Evolutionary conservation across 441 rosid species (phyloP), one percentile per base, ranked within the genome.

Genomic region (Isatis lusitanica): DNA sequence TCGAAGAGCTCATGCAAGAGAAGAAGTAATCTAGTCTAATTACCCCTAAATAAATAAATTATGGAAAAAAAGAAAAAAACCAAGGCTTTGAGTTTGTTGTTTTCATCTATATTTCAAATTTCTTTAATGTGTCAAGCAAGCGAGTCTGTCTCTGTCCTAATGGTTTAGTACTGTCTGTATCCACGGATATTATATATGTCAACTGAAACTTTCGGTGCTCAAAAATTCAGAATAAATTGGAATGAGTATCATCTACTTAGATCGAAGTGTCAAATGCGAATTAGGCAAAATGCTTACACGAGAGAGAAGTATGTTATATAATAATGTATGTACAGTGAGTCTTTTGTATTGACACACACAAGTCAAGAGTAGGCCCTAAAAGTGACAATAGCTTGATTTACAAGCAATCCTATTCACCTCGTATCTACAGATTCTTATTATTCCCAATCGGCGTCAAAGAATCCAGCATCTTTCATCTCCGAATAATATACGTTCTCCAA

Each of bases 401-500:
- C 15, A 43, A n/a, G 26, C 53, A 71, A 30, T 50, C 52, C 44
- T 72, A 63, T 62, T 39, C 18, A 53, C 76, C 0, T 43, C 16
- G 36, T 63, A 72, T 53, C 8, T 72, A 72, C 70, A 63, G 46
- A 11, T 10, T 48, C 2, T 70, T 10, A 26, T 10, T 42, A 91
- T 33, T 88, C 97, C 98, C 98, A 93, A 47, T 88, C 98, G 0
- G 82, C 88, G 48, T 93, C 97, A 40, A 88, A 91, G 86, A 90
- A 91, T 28, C 96, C 97, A 0, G 93, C 98, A 73, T 91, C 96
- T 77, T 93, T 91, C 98, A 91, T 91, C 79, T 93, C 97, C 0
- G 97, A 93, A 82, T 93, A 91, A 86, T 88, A 88, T 4, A 87
- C 90, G 51, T 82, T 86, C 81, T 93, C 98, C 66, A 93, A 80